Percentiles rank a stretch among this genome's conserved stretches.
Evolutionary conservation across 345 rosid species (phyloP).

Genomic region (Populus deltoides): DNA sequence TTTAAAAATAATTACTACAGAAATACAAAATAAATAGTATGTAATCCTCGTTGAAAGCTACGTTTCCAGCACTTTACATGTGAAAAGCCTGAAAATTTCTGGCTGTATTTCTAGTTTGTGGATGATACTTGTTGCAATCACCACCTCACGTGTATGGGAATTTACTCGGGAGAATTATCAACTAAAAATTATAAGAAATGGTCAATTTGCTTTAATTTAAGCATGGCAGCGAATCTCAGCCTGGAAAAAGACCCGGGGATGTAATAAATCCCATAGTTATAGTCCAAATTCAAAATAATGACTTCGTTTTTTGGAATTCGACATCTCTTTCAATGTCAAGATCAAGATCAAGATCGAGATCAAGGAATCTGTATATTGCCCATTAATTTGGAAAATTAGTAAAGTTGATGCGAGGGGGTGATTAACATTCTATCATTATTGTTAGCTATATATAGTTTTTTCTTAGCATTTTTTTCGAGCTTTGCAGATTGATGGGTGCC

Average conservation of each 20-base stretch:
- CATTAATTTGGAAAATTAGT: neutral
- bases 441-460: too few relatives aligned
- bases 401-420: neutral
- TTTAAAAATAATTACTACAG: too few relatives aligned
- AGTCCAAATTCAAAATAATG: neutral
- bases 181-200: neutral
- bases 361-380: neutral
- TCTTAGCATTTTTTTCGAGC: neutral
- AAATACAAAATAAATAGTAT: too few relatives aligned
- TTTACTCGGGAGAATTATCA: neutral
- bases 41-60: neutral
- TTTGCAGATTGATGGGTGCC: neutral
- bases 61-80: constrained; percentile 3
- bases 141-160: neutral
- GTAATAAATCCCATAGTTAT: neutral
- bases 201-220: neutral
- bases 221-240: neutral
- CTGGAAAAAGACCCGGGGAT: neutral
- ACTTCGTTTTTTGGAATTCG: neutral
- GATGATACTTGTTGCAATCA: neutral
- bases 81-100: neutral
- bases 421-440: too few relatives aligned
- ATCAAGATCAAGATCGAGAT: too few relatives aligned
- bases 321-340: too few relatives aligned
- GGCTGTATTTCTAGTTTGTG: neutral